A percentile compares a stretch with the other conserved stretches of the same genome.
Evolutionary conservation across 495 filamentous ascomycete species (phyloP).

Genomic region (Xylaria acuta): DNA sequence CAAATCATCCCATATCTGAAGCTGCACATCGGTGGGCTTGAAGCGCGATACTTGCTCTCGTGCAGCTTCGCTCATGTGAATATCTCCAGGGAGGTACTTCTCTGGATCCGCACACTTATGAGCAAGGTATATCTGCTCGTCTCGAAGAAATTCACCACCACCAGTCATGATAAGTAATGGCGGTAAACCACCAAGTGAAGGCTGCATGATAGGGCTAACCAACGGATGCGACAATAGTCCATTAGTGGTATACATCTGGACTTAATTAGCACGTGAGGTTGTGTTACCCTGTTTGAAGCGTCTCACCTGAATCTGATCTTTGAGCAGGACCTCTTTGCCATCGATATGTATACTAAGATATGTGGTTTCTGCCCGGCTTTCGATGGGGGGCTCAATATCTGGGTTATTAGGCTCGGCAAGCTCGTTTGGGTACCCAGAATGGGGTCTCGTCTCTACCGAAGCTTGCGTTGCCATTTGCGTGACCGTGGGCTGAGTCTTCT

Average conservation of each 20-base stretch:
- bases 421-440: constrained; percentile 31
- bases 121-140: constrained; percentile 94
- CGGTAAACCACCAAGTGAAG: constrained; percentile 85
- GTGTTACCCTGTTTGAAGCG: background rate
- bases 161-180: constrained; percentile 86
- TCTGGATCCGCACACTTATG: constrained; percentile 89
- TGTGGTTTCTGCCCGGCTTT: constrained; percentile 46
- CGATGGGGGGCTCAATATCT: constrained; percentile 25
- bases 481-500: constrained; percentile 27
- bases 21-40: constrained; percentile 84
- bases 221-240: constrained; percentile 84
- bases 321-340: constrained; percentile 71
- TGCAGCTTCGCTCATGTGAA: constrained; percentile 66
- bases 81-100: constrained; percentile 72
- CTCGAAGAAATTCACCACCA: constrained; percentile 84
- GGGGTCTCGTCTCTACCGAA: constrained; percentile 31
- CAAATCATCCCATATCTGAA: constrained; percentile 96
- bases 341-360: constrained; percentile 70
- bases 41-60: constrained; percentile 69
- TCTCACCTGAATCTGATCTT: constrained; percentile 83
- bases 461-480: constrained; percentile 28
- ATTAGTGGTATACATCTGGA: constrained; percentile 86
- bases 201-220: constrained; percentile 85
- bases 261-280: background rate
- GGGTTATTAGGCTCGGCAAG: constrained; percentile 18